Conservation (phyloP, 768 basidiomycete genomes). For the Inosperma sp. region DNA sequence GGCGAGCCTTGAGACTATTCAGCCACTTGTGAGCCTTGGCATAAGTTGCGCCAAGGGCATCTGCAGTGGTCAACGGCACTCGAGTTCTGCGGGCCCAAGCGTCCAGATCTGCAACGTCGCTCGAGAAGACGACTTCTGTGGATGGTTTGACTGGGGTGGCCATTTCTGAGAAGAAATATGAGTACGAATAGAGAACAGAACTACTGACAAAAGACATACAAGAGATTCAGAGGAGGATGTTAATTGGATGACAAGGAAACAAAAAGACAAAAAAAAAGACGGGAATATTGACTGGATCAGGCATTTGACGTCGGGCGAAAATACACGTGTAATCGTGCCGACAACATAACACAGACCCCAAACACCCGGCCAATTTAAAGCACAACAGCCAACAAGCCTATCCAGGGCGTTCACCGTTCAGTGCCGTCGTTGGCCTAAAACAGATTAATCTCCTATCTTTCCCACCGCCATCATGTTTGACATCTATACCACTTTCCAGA, state of each 20-base stretch:
- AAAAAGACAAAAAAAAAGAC: slow-evolving; percentile 26
- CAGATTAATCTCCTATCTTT: background rate
- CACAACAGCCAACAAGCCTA: no score
- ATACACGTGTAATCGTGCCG: slow-evolving; percentile 76
- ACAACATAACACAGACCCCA: slow-evolving; percentile 18
- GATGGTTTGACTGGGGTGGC: slow-evolving; percentile 23
- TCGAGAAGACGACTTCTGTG: slow-evolving; percentile 69
- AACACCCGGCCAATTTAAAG: background rate
- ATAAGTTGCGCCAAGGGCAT: slow-evolving; percentile 75
- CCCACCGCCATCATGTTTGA: slow-evolving; percentile 29
- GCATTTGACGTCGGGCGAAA: slow-evolving; percentile 53
- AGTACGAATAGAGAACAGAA: slow-evolving; percentile 6
- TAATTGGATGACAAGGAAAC: no score
- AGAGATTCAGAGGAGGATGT: slow-evolving; percentile 21
- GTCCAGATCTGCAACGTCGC: slow-evolving; percentile 77
- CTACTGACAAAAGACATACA: slow-evolving; percentile 7
- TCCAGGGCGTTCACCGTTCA: no score
- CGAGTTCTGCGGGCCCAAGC: slow-evolving; percentile 75
- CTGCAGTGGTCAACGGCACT: slow-evolving; percentile 79
- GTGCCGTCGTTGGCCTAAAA: no score
- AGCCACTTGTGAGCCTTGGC: slow-evolving; percentile 79
- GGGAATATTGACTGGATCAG: slow-evolving; percentile 22
- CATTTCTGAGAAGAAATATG: slow-evolving; percentile 24
- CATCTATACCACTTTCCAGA: slow-evolving; percentile 49
- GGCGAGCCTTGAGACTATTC: slow-evolving; percentile 52